These are phyloP conservation scores for Trametes cinnabarina DNA, from an alignment of 768 basidiomycete genomes.

Conservation along the genomic window DNA sequence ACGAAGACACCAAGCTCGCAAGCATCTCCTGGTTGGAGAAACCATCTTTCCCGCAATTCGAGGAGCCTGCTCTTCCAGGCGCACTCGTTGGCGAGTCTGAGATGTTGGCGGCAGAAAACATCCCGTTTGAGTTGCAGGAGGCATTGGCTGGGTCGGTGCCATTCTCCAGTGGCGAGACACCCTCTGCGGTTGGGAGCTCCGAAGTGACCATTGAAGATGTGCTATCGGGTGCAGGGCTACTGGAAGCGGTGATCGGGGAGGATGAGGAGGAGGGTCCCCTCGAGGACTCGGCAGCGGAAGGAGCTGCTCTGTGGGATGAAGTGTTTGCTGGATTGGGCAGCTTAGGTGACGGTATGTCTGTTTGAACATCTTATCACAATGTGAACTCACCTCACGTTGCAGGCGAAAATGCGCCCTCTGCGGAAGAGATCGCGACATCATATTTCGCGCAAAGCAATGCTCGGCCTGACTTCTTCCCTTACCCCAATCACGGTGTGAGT, in stretches of 20 bases:
- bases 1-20: not conserved
- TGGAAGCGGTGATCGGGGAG: not conserved
- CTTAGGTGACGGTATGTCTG: not conserved
- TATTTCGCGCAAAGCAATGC: not conserved
- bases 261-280: not conserved
- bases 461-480: not conserved
- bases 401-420: not conserved
- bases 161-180: not conserved
- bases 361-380: not conserved
- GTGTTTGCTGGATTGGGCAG: not conserved
- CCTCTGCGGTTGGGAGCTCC: not conserved
- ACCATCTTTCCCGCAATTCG: not conserved
- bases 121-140: too few relatives aligned
- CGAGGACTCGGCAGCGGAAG: not conserved
- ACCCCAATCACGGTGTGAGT: conserved; percentile 3
- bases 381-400: not conserved
- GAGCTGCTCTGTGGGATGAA: not conserved
- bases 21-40: too few relatives aligned
- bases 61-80: not conserved
- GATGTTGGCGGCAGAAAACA: too few relatives aligned
- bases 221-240: not conserved
- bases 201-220: not conserved
- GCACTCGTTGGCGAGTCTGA: too few relatives aligned
- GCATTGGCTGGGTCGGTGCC: too few relatives aligned
- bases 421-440: not conserved